Conservation (phyloP, 495 filamentous ascomycete genomes). For the Bacidia rubella region DNA sequence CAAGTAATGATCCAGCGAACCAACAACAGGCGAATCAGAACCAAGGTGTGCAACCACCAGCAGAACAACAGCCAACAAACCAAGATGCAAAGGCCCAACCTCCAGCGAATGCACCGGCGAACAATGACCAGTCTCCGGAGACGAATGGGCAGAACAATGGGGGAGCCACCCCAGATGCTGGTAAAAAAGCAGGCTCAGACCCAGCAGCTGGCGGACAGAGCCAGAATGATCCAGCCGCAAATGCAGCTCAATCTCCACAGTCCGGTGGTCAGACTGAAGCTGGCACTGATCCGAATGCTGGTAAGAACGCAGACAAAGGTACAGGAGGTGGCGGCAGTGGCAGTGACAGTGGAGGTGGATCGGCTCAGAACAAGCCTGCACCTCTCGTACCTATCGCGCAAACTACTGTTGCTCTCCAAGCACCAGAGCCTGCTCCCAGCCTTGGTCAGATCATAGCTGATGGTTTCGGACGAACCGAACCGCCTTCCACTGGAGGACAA, state of each 20-base stretch:
- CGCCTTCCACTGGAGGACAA: background rate
- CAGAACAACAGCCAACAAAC: background rate
- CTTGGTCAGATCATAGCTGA: background rate
- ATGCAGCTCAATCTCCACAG: background rate
- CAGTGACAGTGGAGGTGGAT: background rate
- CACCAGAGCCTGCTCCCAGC: background rate
- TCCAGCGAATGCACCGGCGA: background rate
- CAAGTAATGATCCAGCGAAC: background rate
- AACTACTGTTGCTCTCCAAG: conserved; percentile 7
- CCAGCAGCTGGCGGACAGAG: no score
- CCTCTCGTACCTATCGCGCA: background rate
- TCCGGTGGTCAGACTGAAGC: background rate
- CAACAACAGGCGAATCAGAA: background rate
- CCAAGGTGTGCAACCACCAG: background rate
- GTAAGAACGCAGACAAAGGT: background rate
- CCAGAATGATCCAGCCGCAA: background rate
- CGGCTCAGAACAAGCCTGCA: background rate
- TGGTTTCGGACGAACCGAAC: background rate
- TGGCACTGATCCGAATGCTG: background rate
- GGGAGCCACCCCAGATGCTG: background rate
- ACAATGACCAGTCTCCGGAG: background rate
- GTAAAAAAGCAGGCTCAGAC: background rate
- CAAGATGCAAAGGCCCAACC: background rate
- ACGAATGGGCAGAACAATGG: background rate
- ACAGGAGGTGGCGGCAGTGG: background rate